A percentile compares a stretch with the other conserved stretches of the same genome.
These are phyloP conservation scores for Elaeagnus macrophylla DNA, from an alignment of 306 rosid species.

Conservation along the genomic window DNA sequence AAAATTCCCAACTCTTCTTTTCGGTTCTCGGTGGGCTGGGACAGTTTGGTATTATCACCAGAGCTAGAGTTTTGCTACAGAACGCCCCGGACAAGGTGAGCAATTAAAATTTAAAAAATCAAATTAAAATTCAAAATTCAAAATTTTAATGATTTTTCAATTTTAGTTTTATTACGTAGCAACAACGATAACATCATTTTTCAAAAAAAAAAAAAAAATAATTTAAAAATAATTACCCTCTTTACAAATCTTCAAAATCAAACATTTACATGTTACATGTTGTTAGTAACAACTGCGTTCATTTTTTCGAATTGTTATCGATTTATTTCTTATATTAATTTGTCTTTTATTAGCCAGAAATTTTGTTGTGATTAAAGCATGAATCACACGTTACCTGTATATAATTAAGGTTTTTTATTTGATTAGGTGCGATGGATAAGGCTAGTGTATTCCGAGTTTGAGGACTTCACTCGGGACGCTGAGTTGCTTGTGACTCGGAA, in stretches of 20 bases:
- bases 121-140: too few relatives aligned
- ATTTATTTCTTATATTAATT: neutral
- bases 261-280: too few relatives aligned
- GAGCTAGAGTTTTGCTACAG: constrained; percentile 67
- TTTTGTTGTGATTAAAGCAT: constrained; percentile 9
- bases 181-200: neutral
- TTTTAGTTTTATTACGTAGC: neutral
- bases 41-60: constrained; percentile 81
- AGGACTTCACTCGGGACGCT: constrained; percentile 56
- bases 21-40: constrained; percentile 78
- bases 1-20: constrained; percentile 71
- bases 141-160: too few relatives aligned
- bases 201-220: too few relatives aligned
- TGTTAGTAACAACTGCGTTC: too few relatives aligned
- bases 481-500: constrained; percentile 55
- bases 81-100: constrained; percentile 74
- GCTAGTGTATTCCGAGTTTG: constrained; percentile 66
- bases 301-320: neutral
- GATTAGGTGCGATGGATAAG: constrained; percentile 92
- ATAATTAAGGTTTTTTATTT: neutral
- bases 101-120: too few relatives aligned
- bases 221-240: too few relatives aligned
- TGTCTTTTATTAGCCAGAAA: constrained; percentile 1
- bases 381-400: constrained; percentile 23
- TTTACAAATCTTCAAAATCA: too few relatives aligned